phyloP scores from a whole-genome alignment of 257 asterid species.

The Ballota nigra region DNA sequence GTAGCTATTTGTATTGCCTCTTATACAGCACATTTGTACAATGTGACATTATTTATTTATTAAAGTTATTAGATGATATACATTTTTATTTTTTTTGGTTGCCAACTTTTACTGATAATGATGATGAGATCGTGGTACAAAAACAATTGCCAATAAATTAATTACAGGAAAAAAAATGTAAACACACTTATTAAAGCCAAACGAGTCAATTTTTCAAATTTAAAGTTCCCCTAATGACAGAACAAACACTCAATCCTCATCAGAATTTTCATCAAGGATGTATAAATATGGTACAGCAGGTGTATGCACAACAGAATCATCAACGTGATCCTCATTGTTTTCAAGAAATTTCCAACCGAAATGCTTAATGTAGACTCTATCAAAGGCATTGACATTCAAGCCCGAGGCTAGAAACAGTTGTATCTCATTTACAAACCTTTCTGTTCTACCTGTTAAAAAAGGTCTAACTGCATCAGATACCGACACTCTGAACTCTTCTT shows the following conservation, averaged over 20 bases:
- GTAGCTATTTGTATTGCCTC: background rate
- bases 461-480: slow-evolving; percentile 60
- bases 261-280: slow-evolving; percentile 57
- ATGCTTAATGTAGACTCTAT: slow-evolving; percentile 50
- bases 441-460: slow-evolving; percentile 62
- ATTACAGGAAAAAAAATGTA: too few species aligned
- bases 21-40: slow-evolving; percentile 8
- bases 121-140: too few species aligned
- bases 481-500: slow-evolving; percentile 38
- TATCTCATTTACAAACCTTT: slow-evolving; percentile 56
- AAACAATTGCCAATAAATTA: too few species aligned
- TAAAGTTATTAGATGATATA: background rate
- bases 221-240: background rate
- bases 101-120: background rate
- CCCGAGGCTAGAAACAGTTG: slow-evolving; percentile 76
- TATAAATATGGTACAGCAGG: slow-evolving; percentile 46
- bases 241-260: slow-evolving; percentile 25
- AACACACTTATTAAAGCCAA: background rate
- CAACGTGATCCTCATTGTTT: slow-evolving; percentile 28
- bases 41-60: background rate
- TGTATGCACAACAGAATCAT: slow-evolving; percentile 33
- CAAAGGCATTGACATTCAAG: slow-evolving; percentile 65
- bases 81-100: background rate
- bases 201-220: background rate
- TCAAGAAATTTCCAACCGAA: slow-evolving; percentile 53